Evolutionary conservation across 805 yeast species (phyloP), one percentile per base, ranked within the genome.

Genomic region (Sugiyamaella boreocaroliniensis): DNA sequence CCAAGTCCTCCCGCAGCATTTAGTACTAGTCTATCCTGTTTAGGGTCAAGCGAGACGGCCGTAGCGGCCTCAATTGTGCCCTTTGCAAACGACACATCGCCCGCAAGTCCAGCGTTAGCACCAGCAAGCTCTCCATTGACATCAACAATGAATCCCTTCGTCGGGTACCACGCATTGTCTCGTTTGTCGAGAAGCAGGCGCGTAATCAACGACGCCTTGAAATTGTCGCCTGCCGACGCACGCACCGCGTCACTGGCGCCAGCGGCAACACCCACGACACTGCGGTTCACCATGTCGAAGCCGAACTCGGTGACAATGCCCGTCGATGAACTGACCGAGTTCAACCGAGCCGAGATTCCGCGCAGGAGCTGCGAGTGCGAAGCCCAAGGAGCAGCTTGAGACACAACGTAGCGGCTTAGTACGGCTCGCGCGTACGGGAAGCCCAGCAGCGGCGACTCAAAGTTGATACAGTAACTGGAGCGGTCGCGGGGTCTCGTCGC

Each of bases 231-330:
- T 1, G 90, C 80, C 37, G 75, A 76, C 9, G 79, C 75, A 45
- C 92, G 81, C 22, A 81, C 71, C 29, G 76, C 71, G 61, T 81
- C 85, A 44, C 82, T 73, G 4, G 87, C 85, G 29, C 76, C 59
- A 18, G 64, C 65, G 46, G 64, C 75, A 26, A 74, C 73, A 51
- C 80, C 78, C 47, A 76, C 72, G 15, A 85, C 70, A 20, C 78
- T 74, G 60, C 93, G 76, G 60, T 78, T 79, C 1, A 75, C 68
- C 22, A 83, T 71, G 18, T 81, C 74, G 14, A 85, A 64, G n/a
- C 93, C 96, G 43, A 76, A 58, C 16, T 70, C 70, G 16, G 42
- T 44, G 53, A 64, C 64, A 11, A 65, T 56, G 11, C 43, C 43
- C 46, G 22, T 32, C 12, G 47, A 42, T 4, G 49, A 29, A n/a